Evolutionary conservation across 495 filamentous ascomycete genomes (phyloP).

Genomic region (Neurospora cerealis): DNA sequence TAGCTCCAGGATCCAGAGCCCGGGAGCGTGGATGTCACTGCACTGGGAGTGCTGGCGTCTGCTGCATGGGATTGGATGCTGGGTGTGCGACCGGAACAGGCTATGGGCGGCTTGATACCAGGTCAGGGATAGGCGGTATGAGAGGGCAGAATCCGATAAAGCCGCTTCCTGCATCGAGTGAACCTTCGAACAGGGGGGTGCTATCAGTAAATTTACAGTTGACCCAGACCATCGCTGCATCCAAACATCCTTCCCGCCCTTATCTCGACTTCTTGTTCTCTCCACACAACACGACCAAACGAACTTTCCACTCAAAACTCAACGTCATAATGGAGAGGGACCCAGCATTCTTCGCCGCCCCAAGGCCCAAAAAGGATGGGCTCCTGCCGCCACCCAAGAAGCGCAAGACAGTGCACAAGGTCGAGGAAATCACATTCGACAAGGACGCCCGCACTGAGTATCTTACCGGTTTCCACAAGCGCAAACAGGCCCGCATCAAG

Average conservation of each 20-base stretch:
- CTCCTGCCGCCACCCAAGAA: slow-evolving; percentile 49
- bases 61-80: not conserved
- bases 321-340: not conserved
- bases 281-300: not conserved
- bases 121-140: not conserved
- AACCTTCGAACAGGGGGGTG: not conserved
- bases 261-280: not conserved
- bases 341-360: slow-evolving; percentile 35
- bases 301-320: not conserved
- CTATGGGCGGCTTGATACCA: not conserved
- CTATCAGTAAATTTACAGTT: not conserved
- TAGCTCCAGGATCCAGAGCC: not conserved
- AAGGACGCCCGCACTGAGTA: slow-evolving; percentile 65
- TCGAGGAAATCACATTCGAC: slow-evolving; percentile 83
- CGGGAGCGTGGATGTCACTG: not conserved
- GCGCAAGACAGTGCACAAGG: slow-evolving; percentile 47
- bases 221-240: not conserved
- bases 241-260: not conserved
- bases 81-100: not conserved
- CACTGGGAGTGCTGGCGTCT: not conserved
- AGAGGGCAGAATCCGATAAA: not conserved
- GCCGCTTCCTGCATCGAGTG: not conserved
- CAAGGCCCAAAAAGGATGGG: slow-evolving; percentile 37
- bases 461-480: slow-evolving; percentile 92
- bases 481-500: slow-evolving; percentile 75